Conservation (phyloP, 371 early-diverging fungal genomes). For the Mortierella sp. region DNA sequence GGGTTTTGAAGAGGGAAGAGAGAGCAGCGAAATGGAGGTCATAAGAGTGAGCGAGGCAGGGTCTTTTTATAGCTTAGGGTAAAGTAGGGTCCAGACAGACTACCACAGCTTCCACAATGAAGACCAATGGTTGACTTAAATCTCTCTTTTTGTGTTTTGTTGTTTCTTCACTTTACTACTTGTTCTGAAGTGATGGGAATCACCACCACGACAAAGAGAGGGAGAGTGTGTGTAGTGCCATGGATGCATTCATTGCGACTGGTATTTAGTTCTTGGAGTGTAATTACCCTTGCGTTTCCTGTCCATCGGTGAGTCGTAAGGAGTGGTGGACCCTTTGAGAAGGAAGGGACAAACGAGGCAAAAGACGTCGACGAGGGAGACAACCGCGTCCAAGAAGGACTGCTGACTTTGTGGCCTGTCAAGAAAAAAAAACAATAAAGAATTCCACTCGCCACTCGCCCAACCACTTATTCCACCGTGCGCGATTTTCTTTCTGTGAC, state of each 20-base stretch:
- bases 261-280: too few relatives aligned
- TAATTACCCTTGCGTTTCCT: constrained; percentile 4
- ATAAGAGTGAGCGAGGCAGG: neutral
- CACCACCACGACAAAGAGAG: neutral
- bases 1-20: neutral
- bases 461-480: too few relatives aligned
- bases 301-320: constrained; percentile 7
- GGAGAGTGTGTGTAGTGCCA: neutral
- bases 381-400: too few relatives aligned
- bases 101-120: neutral
- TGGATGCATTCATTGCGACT: too few relatives aligned
- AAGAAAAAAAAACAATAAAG: too few relatives aligned
- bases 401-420: too few relatives aligned
- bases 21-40: neutral
- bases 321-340: neutral
- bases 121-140: neutral
- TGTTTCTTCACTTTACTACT: neutral
- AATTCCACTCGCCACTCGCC: too few relatives aligned
- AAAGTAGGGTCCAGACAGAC: neutral
- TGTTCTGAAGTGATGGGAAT: neutral
- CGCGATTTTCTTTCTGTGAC: too few relatives aligned
- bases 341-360: neutral
- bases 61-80: constrained; percentile 6
- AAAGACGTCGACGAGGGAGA: too few relatives aligned
- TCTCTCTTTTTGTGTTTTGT: neutral